Evolutionary conservation across 768 basidiomycete species (phyloP).

Genomic region (Tephrocybe sp.): DNA sequence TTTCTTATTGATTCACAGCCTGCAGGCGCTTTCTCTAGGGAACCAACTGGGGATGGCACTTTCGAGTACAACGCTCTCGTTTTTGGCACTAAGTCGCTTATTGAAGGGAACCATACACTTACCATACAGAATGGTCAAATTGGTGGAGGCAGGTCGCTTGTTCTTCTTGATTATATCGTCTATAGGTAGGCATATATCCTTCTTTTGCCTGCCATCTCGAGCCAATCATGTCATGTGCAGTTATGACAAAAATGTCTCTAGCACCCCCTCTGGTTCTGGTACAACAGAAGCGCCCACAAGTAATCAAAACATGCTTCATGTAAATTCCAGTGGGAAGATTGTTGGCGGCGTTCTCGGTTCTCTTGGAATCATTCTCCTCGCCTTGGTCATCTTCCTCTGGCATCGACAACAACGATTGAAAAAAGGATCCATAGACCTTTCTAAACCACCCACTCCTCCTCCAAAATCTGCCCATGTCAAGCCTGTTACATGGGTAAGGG

Average conservation of each 20-base stretch:
- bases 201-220: background rate
- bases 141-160: slow-evolving; percentile 24
- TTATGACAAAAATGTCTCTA: no score
- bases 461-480: background rate
- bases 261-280: background rate
- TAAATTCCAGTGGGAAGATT: slow-evolving; percentile 17
- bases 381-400: slow-evolving; percentile 20
- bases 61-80: slow-evolving; percentile 35
- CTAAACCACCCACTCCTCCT: background rate
- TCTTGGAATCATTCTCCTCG: slow-evolving; percentile 22
- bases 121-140: slow-evolving; percentile 31
- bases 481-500: background rate
- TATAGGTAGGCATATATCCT: slow-evolving; percentile 31
- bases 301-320: background rate
- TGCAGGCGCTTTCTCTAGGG: slow-evolving; percentile 26
- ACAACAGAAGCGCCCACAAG: background rate
- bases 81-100: slow-evolving; percentile 28
- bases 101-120: slow-evolving; percentile 27
- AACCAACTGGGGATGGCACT: slow-evolving; percentile 16
- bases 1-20: slow-evolving; percentile 35
- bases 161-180: slow-evolving; percentile 38
- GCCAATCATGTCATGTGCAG: slow-evolving; percentile 2
- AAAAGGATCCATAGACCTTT: slow-evolving; percentile 1
- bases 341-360: slow-evolving; percentile 29
- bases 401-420: slow-evolving; percentile 18